Evolutionary conservation across 306 rosid species (phyloP).

Genomic region (Quillaja saponaria): DNA sequence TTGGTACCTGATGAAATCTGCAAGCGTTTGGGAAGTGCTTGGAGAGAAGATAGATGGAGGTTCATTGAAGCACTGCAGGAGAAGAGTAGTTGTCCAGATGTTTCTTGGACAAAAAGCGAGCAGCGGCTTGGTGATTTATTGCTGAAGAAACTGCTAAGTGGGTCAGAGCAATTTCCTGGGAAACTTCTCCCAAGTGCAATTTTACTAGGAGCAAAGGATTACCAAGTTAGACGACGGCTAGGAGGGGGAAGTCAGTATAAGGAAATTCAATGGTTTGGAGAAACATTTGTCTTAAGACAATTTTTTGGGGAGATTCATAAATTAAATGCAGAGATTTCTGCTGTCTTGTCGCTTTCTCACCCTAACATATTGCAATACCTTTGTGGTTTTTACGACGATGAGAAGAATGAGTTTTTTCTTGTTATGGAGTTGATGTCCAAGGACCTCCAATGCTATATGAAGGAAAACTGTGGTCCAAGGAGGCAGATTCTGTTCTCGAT

Average conservation of each 20-base stretch:
- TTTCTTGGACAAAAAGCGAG: conserved; percentile 48
- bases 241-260: conserved; percentile 63
- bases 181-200: conserved; percentile 53
- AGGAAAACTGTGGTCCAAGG: conserved; percentile 74
- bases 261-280: conserved; percentile 94
- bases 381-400: conserved; percentile 71
- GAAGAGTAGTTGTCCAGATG: conserved; percentile 37
- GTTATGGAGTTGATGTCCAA: conserved; percentile 78
- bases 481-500: conserved; percentile 67
- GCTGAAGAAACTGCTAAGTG: conserved; percentile 46
- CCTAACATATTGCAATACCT: conserved; percentile 72
- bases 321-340: conserved; percentile 46
- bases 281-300: conserved; percentile 65
- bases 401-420: conserved; percentile 66
- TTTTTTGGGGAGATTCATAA: conserved; percentile 55
- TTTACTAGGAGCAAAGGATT: conserved; percentile 60
- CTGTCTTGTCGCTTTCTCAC: conserved; percentile 66
- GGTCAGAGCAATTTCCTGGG: conserved; percentile 31
- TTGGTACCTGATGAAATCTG: conserved; percentile 65
- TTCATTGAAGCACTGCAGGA: conserved; percentile 62
- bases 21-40: conserved; percentile 54
- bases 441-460: conserved; percentile 66
- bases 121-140: conserved; percentile 49
- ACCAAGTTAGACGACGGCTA: conserved; percentile 61
- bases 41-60: conserved; percentile 82